Conservation (phyloP, 257 asterid genomes). For the Solanum dulcamara region DNA sequence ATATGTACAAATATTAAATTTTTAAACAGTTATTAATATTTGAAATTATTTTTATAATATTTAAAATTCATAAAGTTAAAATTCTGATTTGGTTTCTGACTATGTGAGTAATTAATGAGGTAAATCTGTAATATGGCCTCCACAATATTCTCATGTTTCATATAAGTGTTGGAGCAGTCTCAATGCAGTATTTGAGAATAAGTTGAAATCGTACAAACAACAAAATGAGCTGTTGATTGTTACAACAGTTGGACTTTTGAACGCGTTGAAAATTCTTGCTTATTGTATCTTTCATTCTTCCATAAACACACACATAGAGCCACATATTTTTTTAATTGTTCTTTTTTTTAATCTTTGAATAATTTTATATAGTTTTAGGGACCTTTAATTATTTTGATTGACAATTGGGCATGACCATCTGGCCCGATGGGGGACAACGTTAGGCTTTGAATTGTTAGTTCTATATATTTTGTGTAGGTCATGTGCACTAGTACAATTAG, state of each 20-base stretch:
- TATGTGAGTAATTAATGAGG: background rate
- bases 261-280: background rate
- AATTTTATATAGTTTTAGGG: background rate
- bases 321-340: background rate
- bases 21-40: background rate
- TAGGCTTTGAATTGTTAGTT: background rate
- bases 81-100: no score
- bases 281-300: background rate
- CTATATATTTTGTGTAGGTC: background rate
- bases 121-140: background rate
- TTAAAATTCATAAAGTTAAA: no score
- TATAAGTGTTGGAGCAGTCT: background rate
- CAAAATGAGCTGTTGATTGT: constrained; percentile 11
- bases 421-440: background rate
- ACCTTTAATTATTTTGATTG: background rate
- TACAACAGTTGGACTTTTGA: background rate
- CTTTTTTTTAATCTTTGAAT: background rate
- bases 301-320: background rate
- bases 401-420: background rate
- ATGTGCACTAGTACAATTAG: background rate
- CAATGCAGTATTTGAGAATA: background rate
- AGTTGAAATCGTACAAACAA: background rate
- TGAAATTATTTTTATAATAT: no score
- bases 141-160: background rate
- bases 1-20: rapidly evolving